Base-by-base conservation (phyloP, 352 stramenopile species). In the Plasmopara halstedii region DNA sequence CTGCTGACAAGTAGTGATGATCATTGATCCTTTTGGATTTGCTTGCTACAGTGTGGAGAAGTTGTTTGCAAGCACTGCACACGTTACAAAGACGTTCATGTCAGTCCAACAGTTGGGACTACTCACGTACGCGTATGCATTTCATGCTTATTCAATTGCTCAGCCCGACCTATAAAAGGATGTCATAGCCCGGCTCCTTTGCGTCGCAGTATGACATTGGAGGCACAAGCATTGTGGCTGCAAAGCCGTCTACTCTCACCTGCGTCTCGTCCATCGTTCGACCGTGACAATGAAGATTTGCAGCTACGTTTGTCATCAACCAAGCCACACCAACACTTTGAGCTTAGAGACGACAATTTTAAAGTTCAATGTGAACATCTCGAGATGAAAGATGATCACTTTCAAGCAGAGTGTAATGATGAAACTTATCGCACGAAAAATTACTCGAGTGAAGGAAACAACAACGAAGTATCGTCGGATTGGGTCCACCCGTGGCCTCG, bases 1-100 rank as follows among this genome's bases (percentile, higher is more conserved):
- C 25, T 29, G 7, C 1, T 10, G 25, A 11, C 25, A 29, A 10
- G 25, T 29, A 10, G 1, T 29, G n/a, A n/a, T n/a, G n/a, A n/a
- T n/a, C n/a, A n/a, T n/a, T n/a, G 1, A 29, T 29, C 25, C 1
- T 43, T 41, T 29, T 39, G 54, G 8, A 54, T 39, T 44, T 21
- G 27, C 43, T 2, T 38, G 9, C 29, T 42, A 26, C 38, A 86
- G 74, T 92, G 80, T 34, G 77, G 80, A 4, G 77, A 89, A 45
- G 70, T 92, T 18, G 74, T 92, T 15, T 92, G 80, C 69, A 88
- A 71, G 50, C 72, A 71, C 41, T 92, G 80, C 64, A 84, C 79
- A 29, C 56, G 88, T 13, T 67, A 83, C 57, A 88, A 88, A 62
- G 78, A 74, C 21, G 69, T 75, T 3, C 20, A 60, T 17, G 48